These are phyloP conservation scores for Boletus reticulatus DNA, from an alignment of 768 basidiomycete species.

Conservation along the genomic window DNA sequence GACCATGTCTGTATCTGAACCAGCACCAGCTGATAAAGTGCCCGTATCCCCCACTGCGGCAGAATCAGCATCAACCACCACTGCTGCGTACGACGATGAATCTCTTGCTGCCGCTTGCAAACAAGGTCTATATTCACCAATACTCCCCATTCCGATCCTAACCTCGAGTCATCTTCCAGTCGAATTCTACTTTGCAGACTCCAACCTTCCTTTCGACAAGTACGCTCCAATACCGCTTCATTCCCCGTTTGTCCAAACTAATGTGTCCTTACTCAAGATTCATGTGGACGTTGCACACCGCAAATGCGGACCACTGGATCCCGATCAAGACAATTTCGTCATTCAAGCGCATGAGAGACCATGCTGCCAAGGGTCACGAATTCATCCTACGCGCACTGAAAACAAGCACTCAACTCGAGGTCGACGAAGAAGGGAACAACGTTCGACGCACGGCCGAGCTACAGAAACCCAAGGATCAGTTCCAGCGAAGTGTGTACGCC, in stretches of 20 bases:
- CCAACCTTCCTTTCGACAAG: conserved; percentile 94
- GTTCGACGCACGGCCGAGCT: conserved; percentile 75
- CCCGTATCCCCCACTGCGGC: neutral
- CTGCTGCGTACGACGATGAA: conserved; percentile 34
- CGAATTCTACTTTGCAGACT: conserved; percentile 95
- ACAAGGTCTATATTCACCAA: conserved; percentile 44
- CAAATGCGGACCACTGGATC: conserved; percentile 85
- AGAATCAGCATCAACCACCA: conserved; percentile 11
- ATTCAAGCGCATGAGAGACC: conserved; percentile 94
- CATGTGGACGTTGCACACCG: conserved; percentile 90
- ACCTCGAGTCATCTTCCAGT: conserved; percentile 44
- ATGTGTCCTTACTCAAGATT: conserved; percentile 49
- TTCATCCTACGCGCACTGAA: conserved; percentile 73
- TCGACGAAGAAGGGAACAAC: conserved; percentile 70
- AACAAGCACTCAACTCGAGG: conserved; percentile 56
- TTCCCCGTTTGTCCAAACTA: neutral
- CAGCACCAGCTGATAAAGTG: conserved; percentile 1
- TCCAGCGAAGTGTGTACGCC: conserved; percentile 85
- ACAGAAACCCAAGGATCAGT: conserved; percentile 72
- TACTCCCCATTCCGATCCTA: neutral
- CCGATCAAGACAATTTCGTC: conserved; percentile 83
- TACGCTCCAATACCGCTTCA: conserved; percentile 27
- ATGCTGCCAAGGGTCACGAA: conserved; percentile 51
- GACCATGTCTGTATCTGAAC: conserved; percentile 24
- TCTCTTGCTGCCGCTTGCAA: conserved; percentile 48